Evolutionary conservation across 495 filamentous ascomycete species (phyloP).

Genomic region (Hypoxylon fragiforme): DNA sequence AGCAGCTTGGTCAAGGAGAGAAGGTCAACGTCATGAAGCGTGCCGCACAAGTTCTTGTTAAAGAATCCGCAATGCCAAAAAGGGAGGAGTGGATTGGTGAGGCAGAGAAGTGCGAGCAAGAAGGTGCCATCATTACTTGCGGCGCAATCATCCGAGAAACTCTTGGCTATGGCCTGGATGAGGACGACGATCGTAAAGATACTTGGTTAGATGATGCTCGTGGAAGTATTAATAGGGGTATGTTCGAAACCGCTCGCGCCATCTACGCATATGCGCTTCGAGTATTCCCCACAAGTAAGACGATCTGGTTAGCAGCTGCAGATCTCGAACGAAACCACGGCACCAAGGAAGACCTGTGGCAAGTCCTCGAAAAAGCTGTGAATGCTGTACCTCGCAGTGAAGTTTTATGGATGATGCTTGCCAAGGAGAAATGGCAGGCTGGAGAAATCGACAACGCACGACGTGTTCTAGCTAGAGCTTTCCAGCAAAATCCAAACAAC

Average conservation of each 20-base stretch:
- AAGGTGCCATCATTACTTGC: constrained; percentile 85
- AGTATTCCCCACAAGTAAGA: constrained; percentile 80
- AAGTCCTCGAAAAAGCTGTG: constrained; percentile 87
- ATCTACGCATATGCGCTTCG: constrained; percentile 91
- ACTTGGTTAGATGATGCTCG: constrained; percentile 94
- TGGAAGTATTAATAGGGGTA: constrained; percentile 71
- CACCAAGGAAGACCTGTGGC: constrained; percentile 77
- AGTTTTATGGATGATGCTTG: constrained; percentile 93
- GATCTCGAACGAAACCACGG: constrained; percentile 92
- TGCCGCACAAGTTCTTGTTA: constrained; percentile 85
- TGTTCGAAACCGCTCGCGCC: constrained; percentile 86
- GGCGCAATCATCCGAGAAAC: constrained; percentile 88
- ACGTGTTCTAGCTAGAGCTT: constrained; percentile 78
- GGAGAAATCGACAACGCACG: constrained; percentile 85
- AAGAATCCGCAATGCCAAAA: constrained; percentile 92
- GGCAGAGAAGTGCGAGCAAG: constrained; percentile 92
- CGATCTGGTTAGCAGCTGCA: constrained; percentile 83
- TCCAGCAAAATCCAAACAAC: constrained; percentile 90
- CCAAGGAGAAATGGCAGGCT: constrained; percentile 88
- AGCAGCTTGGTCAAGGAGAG: constrained; percentile 73
- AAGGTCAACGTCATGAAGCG: constrained; percentile 92
- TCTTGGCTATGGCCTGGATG: constrained; percentile 88
- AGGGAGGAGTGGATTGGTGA: constrained; percentile 96
- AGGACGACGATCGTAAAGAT: constrained; percentile 95
- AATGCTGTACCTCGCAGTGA: constrained; percentile 89